Conservation (phyloP, 1,284 basidiomycete genomes). For the Pseudozyma sp. region DNA sequence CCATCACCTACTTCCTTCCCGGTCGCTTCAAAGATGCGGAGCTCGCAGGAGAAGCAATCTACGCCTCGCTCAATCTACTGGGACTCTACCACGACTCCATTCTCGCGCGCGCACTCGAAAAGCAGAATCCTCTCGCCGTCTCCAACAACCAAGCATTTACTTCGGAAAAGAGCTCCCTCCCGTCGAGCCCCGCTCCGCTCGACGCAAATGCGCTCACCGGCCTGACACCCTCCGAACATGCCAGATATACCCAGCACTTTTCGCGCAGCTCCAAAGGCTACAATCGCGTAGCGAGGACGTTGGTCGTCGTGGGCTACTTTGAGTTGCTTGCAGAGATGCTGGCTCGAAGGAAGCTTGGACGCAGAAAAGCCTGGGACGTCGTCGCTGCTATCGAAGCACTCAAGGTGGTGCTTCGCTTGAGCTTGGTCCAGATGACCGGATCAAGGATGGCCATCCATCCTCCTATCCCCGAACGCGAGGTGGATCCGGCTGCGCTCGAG, state of each 20-base stretch:
- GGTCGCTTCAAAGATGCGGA: conserved; percentile 97
- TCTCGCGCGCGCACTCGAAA: conserved; percentile 63
- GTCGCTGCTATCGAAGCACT: conserved; percentile 69
- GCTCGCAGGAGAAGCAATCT: conserved; percentile 71
- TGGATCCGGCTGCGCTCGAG: conserved; percentile 65
- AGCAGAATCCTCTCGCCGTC: conserved; percentile 17
- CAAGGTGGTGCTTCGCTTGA: conserved; percentile 68
- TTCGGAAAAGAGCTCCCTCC: conserved; percentile 10
- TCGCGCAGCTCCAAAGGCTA: conserved; percentile 62
- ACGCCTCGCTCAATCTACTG: conserved; percentile 69
- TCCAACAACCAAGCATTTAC: background rate
- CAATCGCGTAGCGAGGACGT: conserved; percentile 59
- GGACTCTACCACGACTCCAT: conserved; percentile 71
- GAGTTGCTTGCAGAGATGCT: conserved; percentile 70
- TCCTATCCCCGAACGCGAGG: conserved; percentile 67
- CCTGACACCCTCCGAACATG: conserved; percentile 67
- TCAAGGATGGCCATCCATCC: conserved; percentile 67
- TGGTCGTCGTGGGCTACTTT: conserved; percentile 67
- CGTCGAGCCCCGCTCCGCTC: conserved; percentile 2
- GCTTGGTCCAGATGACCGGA: conserved; percentile 67
- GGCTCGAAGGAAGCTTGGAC: conserved; percentile 63
- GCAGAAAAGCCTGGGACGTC: conserved; percentile 67
- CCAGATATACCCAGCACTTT: conserved; percentile 69
- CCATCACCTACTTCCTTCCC: conserved; percentile 91
- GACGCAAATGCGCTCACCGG: conserved; percentile 17